Percentiles rank a stretch among this genome's conserved stretches.
Evolutionary conservation across 768 basidiomycete species (phyloP).

Genomic region (Suillus alpinus): DNA sequence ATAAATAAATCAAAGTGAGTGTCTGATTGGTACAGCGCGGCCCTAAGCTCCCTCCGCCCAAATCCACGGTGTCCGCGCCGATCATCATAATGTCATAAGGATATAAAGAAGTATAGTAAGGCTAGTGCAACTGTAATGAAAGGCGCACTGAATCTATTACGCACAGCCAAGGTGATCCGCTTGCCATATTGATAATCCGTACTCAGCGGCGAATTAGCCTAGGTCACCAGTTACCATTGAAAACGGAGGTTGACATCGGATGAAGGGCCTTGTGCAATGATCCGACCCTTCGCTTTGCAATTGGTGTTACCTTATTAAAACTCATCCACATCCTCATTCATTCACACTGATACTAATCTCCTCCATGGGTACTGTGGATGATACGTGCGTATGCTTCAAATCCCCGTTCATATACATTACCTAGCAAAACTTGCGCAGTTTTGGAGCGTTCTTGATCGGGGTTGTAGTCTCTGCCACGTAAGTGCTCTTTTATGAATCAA

Average conservation of each 20-base stretch:
- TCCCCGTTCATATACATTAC: background rate
- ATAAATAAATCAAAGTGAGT: background rate
- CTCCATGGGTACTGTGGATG: constrained; percentile 16
- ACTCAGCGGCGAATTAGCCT: background rate
- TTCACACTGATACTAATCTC: background rate
- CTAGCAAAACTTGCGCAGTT: constrained; percentile 21
- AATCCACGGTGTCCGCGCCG: background rate
- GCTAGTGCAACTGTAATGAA: background rate
- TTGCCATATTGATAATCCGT: background rate
- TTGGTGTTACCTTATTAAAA: background rate
- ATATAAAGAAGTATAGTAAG: background rate
- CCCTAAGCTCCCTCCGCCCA: background rate
- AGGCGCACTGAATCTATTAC: background rate
- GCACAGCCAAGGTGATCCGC: background rate
- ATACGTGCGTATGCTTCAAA: constrained; percentile 23
- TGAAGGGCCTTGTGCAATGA: background rate
- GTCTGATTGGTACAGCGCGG: background rate
- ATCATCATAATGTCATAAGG: background rate
- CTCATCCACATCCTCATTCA: background rate
- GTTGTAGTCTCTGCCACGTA: constrained; percentile 44
- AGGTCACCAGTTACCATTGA: background rate
- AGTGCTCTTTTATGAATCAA: constrained; percentile 17
- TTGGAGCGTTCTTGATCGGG: constrained; percentile 48
- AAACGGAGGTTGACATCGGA: background rate
- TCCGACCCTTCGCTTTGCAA: background rate